Evolutionary conservation across 2,329 filamentous ascomycete species (phyloP), one percentile per base, ranked within the genome.

Genomic region (Fusarium gaditjirri): DNA sequence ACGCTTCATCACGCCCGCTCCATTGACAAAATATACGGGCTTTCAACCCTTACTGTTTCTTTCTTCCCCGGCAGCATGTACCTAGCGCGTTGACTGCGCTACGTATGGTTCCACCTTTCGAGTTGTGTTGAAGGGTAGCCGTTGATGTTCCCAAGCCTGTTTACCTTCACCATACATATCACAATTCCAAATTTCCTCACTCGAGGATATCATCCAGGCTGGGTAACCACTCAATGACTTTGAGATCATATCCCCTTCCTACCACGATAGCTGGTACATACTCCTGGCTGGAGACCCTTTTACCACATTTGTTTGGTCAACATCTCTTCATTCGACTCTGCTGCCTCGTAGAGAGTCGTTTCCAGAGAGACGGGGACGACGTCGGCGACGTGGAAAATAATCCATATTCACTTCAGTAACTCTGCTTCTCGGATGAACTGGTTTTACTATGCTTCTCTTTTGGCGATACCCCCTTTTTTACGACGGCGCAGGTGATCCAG

Each of bases 401-500:
- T 71, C 49, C 69, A 72, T 62, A 56, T 76, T 72, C 66, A 66
- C 65, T 70, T 77, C 69, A 46, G 73, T 70, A 74, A 64, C 67
- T 77, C 56, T 68, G 56, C 58, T 74, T 74, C 71, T 75, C 66
- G 61, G 59, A 71, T 71, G 74, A 66, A 70, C 55, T 67, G 68
- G 71, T 61, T 66, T 65, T 77, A 57, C 53, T 79, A 79, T 75
- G 79, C 75, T 63, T 70, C 80, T 80, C 75, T 76, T 72, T 75
- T 71, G 77, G 77, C 76, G 79, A 81, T 81, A 81, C 79, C 79
- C 79, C 75, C 47, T 60, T 72, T 72, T 79, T 71, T 66, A 68
- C 65, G 67, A 76, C 52, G 68, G 61, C 58, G 65, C 53, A 65
- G 75, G 75, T 72, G 74, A 68, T 73, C 62, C 68, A 53, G 53